Conservation (phyloP, 2,329 filamentous ascomycete genomes). For the Aspergillus spinulosporus region DNA sequence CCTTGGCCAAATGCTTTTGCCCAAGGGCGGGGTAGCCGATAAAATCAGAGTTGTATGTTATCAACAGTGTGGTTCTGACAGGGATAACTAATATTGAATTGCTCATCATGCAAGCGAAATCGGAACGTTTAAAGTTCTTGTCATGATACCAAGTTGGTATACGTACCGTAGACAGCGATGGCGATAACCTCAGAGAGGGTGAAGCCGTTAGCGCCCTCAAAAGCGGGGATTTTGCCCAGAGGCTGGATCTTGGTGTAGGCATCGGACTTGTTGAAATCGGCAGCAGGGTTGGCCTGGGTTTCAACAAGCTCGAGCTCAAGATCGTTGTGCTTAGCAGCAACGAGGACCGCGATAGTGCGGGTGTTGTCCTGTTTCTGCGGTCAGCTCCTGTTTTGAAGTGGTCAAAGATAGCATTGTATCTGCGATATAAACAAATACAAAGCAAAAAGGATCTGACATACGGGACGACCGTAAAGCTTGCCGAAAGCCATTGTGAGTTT, state of each 20-base stretch:
- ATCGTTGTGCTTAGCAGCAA: slow-evolving; percentile 95
- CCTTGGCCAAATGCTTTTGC: slow-evolving; percentile 18
- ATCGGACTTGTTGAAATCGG: slow-evolving; percentile 62
- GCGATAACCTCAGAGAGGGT: slow-evolving; percentile 85
- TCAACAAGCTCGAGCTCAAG: slow-evolving; percentile 85
- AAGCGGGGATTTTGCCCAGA: slow-evolving; percentile 89
- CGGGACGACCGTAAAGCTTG: slow-evolving; percentile 88
- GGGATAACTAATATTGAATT: slow-evolving; percentile 89
- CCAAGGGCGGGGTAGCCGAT: slow-evolving; percentile 55
- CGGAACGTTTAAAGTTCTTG: slow-evolving; percentile 13
- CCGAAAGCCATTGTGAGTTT: slow-evolving; percentile 82
- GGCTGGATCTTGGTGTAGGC: slow-evolving; percentile 86
- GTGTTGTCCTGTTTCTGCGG: slow-evolving; percentile 70
- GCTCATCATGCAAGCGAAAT: slow-evolving; percentile 64
- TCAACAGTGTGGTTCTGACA: slow-evolving; percentile 97
- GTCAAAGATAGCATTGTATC: slow-evolving; percentile 21
- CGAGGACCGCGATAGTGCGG: slow-evolving; percentile 83
- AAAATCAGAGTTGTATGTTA: slow-evolving; percentile 68
- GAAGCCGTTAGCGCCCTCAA: slow-evolving; percentile 89
- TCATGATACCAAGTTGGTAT: slow-evolving; percentile 17
- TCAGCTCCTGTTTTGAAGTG: slow-evolving; percentile 18
- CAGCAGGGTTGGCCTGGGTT: slow-evolving; percentile 53
- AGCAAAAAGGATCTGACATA: slow-evolving; percentile 48
- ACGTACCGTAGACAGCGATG: slow-evolving; percentile 97
- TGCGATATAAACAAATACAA: slow-evolving; percentile 8